These are phyloP conservation scores for Didymella pinodella DNA, from an alignment of 2,329 filamentous ascomycete species.

Conservation along the genomic window DNA sequence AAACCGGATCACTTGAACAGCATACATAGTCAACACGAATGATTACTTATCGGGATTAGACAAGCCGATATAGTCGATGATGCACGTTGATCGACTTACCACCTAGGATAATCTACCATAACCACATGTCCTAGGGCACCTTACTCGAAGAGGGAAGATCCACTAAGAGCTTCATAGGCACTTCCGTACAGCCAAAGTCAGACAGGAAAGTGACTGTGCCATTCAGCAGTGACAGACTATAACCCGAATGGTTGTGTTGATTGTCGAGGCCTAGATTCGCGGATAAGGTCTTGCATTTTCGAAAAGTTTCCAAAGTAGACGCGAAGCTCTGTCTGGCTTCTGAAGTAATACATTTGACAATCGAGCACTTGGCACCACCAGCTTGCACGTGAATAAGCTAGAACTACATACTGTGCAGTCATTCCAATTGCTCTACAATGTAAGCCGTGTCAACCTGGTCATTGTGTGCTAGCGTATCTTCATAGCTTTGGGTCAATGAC, in stretches of 20 bases:
- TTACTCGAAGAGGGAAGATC: too few species aligned
- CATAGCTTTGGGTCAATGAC: slow-evolving; percentile 7
- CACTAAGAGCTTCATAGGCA: background rate
- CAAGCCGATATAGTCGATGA: background rate
- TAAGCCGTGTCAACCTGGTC: background rate
- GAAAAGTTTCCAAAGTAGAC: background rate
- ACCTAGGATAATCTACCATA: too few species aligned
- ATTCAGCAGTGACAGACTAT: background rate
- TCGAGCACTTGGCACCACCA: background rate
- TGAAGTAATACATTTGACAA: background rate
- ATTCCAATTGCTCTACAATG: background rate
- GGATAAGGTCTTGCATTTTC: background rate
- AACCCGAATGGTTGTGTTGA: background rate
- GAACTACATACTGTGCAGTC: background rate
- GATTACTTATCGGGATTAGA: background rate
- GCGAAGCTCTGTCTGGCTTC: background rate
- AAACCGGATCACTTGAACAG: background rate
- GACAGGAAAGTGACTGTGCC: background rate
- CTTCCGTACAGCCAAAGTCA: background rate
- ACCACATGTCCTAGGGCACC: too few species aligned
- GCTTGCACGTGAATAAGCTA: background rate
- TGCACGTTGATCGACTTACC: too few species aligned
- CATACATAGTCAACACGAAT: background rate
- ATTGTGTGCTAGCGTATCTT: background rate
- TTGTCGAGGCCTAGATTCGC: background rate